Percentiles rank a stretch among this genome's conserved stretches.
phyloP scores from a whole-genome alignment of 176 grass and related monocot genomes.

The Elymus sibiricus region DNA sequence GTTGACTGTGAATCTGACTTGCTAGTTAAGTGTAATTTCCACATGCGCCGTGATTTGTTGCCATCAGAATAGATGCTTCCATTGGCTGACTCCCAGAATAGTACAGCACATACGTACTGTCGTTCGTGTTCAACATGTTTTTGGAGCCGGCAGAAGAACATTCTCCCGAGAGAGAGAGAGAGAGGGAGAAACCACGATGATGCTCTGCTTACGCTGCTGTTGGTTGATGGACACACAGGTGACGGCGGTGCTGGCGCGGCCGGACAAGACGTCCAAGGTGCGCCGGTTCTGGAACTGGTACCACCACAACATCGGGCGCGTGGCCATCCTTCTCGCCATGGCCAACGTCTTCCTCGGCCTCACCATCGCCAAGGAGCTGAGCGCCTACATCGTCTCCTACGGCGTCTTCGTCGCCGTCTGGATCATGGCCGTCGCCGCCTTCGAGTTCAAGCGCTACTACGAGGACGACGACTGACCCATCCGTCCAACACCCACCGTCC shows the following conservation, averaged over 20 bases:
- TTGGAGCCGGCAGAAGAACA: neutral
- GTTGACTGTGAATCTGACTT: neutral
- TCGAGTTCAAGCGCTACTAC: slow-evolving; percentile 60
- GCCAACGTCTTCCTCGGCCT: slow-evolving; percentile 82
- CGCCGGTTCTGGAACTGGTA: slow-evolving; percentile 94
- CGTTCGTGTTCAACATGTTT: neutral
- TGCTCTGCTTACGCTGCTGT: neutral
- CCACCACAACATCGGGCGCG: slow-evolving; percentile 77
- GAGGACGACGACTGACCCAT: slow-evolving; percentile 39
- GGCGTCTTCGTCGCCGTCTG: slow-evolving; percentile 72
- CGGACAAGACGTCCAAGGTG: slow-evolving; percentile 69
- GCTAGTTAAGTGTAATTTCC: neutral
- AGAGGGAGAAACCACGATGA: neutral
- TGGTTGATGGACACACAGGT: slow-evolving; percentile 31
- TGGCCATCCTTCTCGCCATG: slow-evolving; percentile 42
- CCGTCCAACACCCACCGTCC: neutral
- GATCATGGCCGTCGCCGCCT: slow-evolving; percentile 40
- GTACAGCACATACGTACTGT: too few relatives aligned
- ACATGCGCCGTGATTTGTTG: slow-evolving; percentile 2
- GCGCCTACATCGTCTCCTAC: slow-evolving; percentile 60
- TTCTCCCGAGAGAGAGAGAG: neutral
- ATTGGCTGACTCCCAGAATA: neutral
- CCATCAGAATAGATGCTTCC: neutral
- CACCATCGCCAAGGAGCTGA: slow-evolving; percentile 50
- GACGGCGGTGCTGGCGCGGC: slow-evolving; percentile 62